Evolutionary conservation across 2,329 filamentous ascomycete genomes (phyloP), one percentile per base, ranked within the genome.

Genomic region (Colletotrichum sp.): DNA sequence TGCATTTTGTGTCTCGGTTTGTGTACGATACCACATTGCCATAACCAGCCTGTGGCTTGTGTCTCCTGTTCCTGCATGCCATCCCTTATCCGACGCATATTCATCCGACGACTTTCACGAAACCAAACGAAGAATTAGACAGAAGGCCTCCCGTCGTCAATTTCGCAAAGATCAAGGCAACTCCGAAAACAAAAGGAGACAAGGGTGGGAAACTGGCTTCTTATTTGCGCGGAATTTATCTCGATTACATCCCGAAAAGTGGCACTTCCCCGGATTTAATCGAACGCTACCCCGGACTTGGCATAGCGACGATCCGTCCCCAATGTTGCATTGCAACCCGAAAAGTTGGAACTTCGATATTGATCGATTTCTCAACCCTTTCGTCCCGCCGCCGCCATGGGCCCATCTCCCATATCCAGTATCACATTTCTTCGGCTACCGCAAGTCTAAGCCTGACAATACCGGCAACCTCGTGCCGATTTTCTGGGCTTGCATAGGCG

Each of bases 311-410:
- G 57, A 73, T 64, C 69, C 64, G 28, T 59, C 16, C 32, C 64
- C 59, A 34, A 76, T 76, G 73, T 65, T 36, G 73, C 70, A 59
- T 24, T 76, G 64, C 75, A 71, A 77, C 63, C 75, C 68, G 26
- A 68, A 24, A 21, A 36, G 57, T 36, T 89, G 88, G 86, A 88
- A 93, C 81, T 92, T 98, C 84, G 92, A 97, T 84, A 90, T 98
- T 78, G 96, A 98, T 87, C 86, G 85, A n/a, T 92, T 93, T 82
- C 82, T 98, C 67, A 95, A 96, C 82, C 93, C 89, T 4, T 88
- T 92, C 76, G 81, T 98, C 28, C 94, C 94, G 10, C 86, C 90
- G 16, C 93, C 93, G 55, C 91, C 90, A 79, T 90, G 95, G 82
- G 86, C 89, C 32, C 85, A 87, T 60, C 81, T 98, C 2, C 96